Conservation (phyloP, 805 yeast genomes). For the Candida hungchunana region DNA sequence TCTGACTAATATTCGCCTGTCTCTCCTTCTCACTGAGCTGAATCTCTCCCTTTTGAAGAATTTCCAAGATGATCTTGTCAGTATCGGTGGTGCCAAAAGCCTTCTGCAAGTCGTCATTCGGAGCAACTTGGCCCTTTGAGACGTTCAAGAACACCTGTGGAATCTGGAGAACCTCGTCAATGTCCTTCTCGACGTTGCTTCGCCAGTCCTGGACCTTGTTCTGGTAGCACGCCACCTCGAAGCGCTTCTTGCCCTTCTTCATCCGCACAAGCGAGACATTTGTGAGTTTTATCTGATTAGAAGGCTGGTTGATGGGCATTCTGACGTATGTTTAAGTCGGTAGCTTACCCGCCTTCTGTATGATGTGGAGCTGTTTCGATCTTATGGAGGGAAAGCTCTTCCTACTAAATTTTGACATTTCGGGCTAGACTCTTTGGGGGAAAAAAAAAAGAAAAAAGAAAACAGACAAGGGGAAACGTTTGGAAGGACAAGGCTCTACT, state of each 20-base stretch:
- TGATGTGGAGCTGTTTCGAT: too few relatives aligned
- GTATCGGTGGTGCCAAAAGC: slow-evolving; percentile 74
- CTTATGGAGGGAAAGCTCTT: too few relatives aligned
- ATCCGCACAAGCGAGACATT: slow-evolving; percentile 91
- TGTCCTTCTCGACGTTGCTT: slow-evolving; percentile 80
- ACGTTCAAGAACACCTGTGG: slow-evolving; percentile 93
- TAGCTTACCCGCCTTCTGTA: too few relatives aligned
- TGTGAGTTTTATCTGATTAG: slow-evolving; percentile 82
- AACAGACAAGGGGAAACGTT: too few relatives aligned
- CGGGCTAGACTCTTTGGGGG: too few relatives aligned
- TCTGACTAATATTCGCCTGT: slow-evolving; percentile 64
- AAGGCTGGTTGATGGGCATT: slow-evolving; percentile 79
- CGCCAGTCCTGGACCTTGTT: slow-evolving; percentile 97
- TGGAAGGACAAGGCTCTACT: too few relatives aligned
- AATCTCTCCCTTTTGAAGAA: slow-evolving; percentile 86
- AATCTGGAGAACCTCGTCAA: slow-evolving; percentile 93
- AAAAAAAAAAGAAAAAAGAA: too few relatives aligned
- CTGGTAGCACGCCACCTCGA: slow-evolving; percentile 94
- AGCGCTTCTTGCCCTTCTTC: slow-evolving; percentile 86
- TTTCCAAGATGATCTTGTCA: slow-evolving; percentile 73
- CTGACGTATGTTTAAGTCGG: too few relatives aligned
- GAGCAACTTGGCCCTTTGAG: slow-evolving; percentile 90
- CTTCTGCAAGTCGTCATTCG: slow-evolving; percentile 71
- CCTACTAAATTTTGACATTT: too few relatives aligned
- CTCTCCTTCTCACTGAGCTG: slow-evolving; percentile 94